Evolutionary conservation across 176 grass and related monocot genomes (phyloP), one percentile per base, ranked within the genome.

Genomic region (Neostapfia colusana): DNA sequence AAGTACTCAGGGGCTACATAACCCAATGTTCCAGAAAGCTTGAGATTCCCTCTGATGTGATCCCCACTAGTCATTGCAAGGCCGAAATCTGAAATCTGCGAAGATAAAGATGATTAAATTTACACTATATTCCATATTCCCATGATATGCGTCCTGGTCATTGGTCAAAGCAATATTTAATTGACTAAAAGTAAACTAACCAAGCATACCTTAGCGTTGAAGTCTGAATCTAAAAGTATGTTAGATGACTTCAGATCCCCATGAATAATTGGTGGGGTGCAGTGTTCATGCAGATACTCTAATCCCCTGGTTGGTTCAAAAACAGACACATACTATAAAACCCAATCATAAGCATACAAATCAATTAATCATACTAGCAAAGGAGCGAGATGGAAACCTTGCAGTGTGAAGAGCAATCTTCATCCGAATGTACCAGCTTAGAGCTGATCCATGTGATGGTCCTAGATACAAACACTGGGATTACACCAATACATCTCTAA

Each of bases 41-140:
- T 95, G 54, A 95, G 13, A 81, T 73, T 90, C 56, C 83, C 79
- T 92, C 85, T 95, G 74, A 79, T 92, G 37, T 83, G 85, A 84
- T 89, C 85, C 65, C 85, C 87, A 58, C 77, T 93, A 38, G 49
- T 79, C 59, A 99, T 92, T 49, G 92, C 92, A 69, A 99, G 85
- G 26, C 92, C 87, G 2, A 99, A 99, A 87, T 99, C 96, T 44
- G 96, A 92, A 81, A 99, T 95, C 96, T 99, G 88, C n/a, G n/a
- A n/a, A n/a, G 57, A n/a, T 24, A 43, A 71, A 7, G 26, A 69
- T 39, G 11, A 54, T 34, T 60, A 23, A 41, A 70, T 26, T 41
- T 4, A 15, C 3, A 1, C 5, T 63, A 36, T 23, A 31, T 2
- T 34, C 18, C 26, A 4, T 57, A 9, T 44, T 77, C 26, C 3